Conservation (phyloP, 2,329 filamentous ascomycete species). For the Aspergillus pseudoglaucus region DNA sequence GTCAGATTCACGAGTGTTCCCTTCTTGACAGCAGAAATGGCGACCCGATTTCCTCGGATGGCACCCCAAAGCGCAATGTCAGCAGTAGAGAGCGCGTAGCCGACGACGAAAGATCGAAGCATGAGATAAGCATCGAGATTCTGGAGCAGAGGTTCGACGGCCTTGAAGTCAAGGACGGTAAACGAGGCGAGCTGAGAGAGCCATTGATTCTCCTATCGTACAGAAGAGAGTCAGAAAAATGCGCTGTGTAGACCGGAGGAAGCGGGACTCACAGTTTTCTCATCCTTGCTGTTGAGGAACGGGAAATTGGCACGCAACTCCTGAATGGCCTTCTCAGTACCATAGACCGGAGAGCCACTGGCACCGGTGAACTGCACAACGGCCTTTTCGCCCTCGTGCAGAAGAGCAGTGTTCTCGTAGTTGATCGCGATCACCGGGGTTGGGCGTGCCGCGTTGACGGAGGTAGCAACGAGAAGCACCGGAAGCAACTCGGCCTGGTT, state of each 20-base stretch:
- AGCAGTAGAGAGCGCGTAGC: conserved; percentile 67
- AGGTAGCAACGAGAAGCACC: conserved; percentile 34
- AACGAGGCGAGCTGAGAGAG: conserved; percentile 48
- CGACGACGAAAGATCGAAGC: conserved; percentile 77
- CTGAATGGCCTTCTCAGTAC: conserved; percentile 24
- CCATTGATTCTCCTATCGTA: conserved; percentile 46
- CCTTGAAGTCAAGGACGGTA: conserved; percentile 67
- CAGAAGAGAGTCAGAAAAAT: conserved; percentile 4
- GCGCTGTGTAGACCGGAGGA: background rate
- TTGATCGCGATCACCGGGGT: conserved; percentile 29
- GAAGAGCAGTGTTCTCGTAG: conserved; percentile 32
- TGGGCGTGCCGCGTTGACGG: conserved; percentile 32
- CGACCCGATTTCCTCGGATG: conserved; percentile 77
- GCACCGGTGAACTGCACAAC: conserved; percentile 26
- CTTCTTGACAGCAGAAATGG: conserved; percentile 72
- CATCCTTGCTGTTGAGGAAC: conserved; percentile 31
- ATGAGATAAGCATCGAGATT: conserved; percentile 82
- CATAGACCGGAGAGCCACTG: conserved; percentile 24
- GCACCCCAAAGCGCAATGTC: conserved; percentile 80
- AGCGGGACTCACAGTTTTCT: conserved; percentile 23
- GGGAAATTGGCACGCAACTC: conserved; percentile 30
- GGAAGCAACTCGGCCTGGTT: conserved; percentile 38
- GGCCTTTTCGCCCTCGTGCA: conserved; percentile 29
- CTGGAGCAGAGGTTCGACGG: conserved; percentile 65
- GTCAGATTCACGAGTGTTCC: conserved; percentile 68